phyloP scores from a whole-genome alignment of 345 rosid species.

The Gossypium rotundifolium region DNA sequence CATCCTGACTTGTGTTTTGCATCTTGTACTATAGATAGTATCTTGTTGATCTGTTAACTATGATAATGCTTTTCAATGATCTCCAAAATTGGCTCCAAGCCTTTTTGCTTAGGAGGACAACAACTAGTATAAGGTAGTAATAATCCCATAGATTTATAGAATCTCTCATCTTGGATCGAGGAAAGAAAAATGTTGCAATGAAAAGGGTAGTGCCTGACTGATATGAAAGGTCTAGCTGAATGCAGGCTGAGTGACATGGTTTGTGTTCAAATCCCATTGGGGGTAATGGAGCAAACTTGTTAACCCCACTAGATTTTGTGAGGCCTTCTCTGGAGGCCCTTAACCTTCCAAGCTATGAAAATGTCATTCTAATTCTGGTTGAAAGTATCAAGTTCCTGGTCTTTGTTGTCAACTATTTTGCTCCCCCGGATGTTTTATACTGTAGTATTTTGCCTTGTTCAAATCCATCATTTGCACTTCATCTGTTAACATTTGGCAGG shows the following conservation, averaged over 20 bases:
- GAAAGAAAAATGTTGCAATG: background rate
- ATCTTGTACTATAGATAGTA: background rate
- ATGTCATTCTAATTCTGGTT: background rate
- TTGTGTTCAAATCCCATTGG: background rate
- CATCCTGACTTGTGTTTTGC: background rate
- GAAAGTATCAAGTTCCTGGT: background rate
- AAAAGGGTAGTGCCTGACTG: background rate
- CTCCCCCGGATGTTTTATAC: background rate
- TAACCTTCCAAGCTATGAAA: background rate
- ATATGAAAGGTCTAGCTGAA: background rate
- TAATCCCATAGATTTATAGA: background rate
- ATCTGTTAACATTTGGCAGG: background rate
- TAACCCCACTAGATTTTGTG: background rate
- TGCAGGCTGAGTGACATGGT: background rate
- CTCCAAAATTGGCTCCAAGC: background rate
- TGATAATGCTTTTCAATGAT: background rate
- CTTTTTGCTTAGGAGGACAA: background rate
- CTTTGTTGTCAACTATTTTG: background rate
- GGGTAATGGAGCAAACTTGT: background rate
- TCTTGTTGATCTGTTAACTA: background rate
- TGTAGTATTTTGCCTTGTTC: background rate
- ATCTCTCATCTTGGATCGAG: constrained; percentile 1
- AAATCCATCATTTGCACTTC: constrained; percentile 5
- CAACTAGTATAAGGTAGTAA: background rate
- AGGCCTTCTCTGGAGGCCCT: background rate